Percentiles rank a stretch among this genome's conserved stretches.
Evolutionary conservation across 441 rosid species (phyloP).

Genomic region (Manihot esculenta): DNA sequence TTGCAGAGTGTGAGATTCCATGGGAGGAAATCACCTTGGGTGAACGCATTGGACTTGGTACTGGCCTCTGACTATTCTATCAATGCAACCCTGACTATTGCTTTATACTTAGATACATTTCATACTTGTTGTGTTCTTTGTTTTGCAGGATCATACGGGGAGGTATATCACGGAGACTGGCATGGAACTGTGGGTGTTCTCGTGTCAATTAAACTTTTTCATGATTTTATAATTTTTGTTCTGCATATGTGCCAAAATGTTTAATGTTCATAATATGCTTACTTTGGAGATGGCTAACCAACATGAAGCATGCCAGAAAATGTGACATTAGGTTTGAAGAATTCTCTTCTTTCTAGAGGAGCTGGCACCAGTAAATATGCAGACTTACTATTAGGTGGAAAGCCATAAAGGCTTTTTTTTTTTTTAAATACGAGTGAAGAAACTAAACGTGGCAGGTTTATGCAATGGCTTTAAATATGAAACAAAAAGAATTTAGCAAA

Average conservation of each 20-base stretch:
- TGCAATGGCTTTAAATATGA: not conserved
- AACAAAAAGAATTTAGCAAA: not conserved
- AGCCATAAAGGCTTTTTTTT: not conserved
- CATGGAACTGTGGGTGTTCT: slow-evolving; percentile 85
- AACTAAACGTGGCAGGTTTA: not conserved
- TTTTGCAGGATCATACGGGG: slow-evolving; percentile 93
- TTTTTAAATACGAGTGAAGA: not conserved
- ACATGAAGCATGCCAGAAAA: slow-evolving; percentile 8
- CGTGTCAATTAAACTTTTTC: slow-evolving; percentile 20
- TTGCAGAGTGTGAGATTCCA: slow-evolving; percentile 86
- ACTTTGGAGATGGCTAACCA: not conserved
- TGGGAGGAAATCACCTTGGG: slow-evolving; percentile 92
- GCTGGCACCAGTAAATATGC: not conserved
- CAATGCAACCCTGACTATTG: slow-evolving; percentile 20
- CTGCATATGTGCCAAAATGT: slow-evolving; percentile 15
- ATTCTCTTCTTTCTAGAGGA: not conserved
- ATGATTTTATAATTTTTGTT: slow-evolving; percentile 2
- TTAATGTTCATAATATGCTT: slow-evolving; percentile 12
- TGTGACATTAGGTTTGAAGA: not conserved
- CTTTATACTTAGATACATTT: slow-evolving; percentile 3
- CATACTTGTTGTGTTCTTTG: slow-evolving; percentile 23
- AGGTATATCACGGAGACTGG: slow-evolving; percentile 96
- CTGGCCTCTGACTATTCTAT: slow-evolving; percentile 25
- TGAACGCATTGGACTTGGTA: slow-evolving; percentile 99
- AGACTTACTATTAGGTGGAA: not conserved